Conservation (phyloP, 163 green algal species). For the Prototheca cutis region DNA sequence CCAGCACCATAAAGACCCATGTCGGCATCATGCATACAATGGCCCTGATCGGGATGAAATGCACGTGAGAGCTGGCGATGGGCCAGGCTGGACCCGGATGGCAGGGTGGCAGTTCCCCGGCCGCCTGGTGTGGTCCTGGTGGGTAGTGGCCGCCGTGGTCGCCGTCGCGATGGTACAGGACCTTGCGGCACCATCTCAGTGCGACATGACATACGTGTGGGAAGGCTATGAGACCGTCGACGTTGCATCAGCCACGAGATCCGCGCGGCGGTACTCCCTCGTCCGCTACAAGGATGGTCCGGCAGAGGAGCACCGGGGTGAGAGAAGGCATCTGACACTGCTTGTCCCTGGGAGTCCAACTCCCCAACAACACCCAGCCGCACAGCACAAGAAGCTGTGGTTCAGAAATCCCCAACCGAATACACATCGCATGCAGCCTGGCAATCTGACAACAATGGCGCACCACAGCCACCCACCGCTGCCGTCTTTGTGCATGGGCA, state of each 20-base stretch:
- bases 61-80: no score
- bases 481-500: slow-evolving; percentile 31
- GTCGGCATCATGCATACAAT: neutral
- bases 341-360: neutral
- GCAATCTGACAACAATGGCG: neutral
- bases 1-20: no score
- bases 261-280: slow-evolving; percentile 8
- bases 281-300: slow-evolving; percentile 12
- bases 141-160: neutral
- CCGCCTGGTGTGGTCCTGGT: neutral
- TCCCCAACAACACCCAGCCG: no score
- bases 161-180: neutral
- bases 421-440: neutral
- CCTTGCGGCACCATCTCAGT: neutral
- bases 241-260: neutral
- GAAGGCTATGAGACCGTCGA: slow-evolving; percentile 16
- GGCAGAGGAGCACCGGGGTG: neutral
- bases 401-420: neutral
- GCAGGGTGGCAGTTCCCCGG: neutral
- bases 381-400: neutral
- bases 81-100: neutral
- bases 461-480: no score
- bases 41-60: neutral
- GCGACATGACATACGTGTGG: slow-evolving; percentile 29
- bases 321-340: neutral